phyloP scores from a whole-genome alignment of 805 yeast genomes.

The Ogataea thermomethanolica region DNA sequence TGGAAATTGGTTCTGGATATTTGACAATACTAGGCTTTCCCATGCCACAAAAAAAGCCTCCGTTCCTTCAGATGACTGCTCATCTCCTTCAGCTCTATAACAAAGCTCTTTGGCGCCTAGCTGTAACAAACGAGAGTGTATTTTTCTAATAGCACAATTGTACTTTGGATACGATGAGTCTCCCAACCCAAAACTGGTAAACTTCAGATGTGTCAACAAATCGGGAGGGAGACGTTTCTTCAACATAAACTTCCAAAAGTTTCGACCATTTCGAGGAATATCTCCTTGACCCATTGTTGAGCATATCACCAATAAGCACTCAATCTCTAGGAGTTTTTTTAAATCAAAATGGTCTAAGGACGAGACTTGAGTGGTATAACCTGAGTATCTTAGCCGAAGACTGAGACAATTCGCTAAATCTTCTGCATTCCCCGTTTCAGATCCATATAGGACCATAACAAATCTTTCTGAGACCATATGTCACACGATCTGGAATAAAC shows the following conservation, averaged over 20 bases:
- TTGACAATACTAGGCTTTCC: conserved; percentile 48
- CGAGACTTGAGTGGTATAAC: conserved; percentile 45
- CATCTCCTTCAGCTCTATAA: conserved; percentile 86
- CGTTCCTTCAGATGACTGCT: conserved; percentile 67
- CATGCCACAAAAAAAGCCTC: conserved; percentile 78
- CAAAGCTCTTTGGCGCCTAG: conserved; percentile 75
- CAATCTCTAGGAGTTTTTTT: conserved; percentile 47
- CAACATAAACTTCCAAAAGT: conserved; percentile 72
- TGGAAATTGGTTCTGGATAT: conserved; percentile 35
- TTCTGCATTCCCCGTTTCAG: conserved; percentile 90
- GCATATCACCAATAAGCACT: conserved; percentile 55
- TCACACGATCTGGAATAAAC: no score
- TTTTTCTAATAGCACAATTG: conserved; percentile 81
- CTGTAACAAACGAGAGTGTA: conserved; percentile 75
- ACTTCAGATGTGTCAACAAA: conserved; percentile 55
- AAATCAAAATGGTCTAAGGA: conserved; percentile 61
- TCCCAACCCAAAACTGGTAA: conserved; percentile 86
- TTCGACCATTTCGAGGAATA: conserved; percentile 70
- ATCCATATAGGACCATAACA: conserved; percentile 73
- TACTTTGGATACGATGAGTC: conserved; percentile 88
- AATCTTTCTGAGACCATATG: conserved; percentile 20
- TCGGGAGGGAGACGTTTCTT: conserved; percentile 58
- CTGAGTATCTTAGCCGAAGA: conserved; percentile 50
- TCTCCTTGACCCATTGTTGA: conserved; percentile 97
- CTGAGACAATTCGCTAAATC: conserved; percentile 73